phyloP scores from a whole-genome alignment of 2,329 filamentous ascomycete genomes.

The Ilyonectria sp. region DNA sequence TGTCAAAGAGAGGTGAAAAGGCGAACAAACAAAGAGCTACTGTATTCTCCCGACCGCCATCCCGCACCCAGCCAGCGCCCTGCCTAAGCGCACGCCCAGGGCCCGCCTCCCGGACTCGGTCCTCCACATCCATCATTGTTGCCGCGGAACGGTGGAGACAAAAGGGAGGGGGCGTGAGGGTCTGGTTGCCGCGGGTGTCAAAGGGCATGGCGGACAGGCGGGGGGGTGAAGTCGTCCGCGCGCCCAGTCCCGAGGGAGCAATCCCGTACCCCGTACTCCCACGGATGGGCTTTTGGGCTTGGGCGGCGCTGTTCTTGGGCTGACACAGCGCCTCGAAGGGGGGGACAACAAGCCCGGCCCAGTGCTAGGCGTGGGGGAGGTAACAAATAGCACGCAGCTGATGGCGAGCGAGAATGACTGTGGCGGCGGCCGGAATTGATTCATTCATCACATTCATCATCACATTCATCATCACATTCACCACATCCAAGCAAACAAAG shows the following conservation, averaged over 20 bases:
- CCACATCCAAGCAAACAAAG: not conserved
- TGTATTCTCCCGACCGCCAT: not conserved
- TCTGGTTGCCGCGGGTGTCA: no score
- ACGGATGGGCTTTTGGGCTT: conserved; percentile 9
- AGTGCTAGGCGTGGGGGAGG: conserved; percentile 24
- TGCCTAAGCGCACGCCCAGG: not conserved
- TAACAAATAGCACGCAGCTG: conserved; percentile 13
- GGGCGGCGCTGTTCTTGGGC: conserved; percentile 9
- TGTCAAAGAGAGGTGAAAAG: not conserved
- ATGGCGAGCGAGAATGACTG: not conserved
- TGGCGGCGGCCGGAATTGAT: not conserved
- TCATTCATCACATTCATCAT: not conserved
- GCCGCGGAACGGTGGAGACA: not conserved
- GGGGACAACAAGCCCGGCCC: conserved; percentile 14
- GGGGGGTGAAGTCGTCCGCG: not conserved
- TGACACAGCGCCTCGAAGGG: conserved; percentile 18
- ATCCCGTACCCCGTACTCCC: conserved; percentile 3
- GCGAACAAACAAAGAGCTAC: not conserved
- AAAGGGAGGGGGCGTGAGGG: not conserved
- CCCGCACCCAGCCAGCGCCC: not conserved
- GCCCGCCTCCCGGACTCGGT: not conserved
- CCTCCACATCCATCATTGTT: not conserved
- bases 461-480: not conserved
- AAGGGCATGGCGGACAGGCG: not conserved
- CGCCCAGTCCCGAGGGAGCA: not conserved